Percentiles rank a stretch among this genome's conserved stretches.
These are phyloP conservation scores for Sistotremastrum suecicum DNA, from an alignment of 768 basidiomycete species.

Conservation along the genomic window DNA sequence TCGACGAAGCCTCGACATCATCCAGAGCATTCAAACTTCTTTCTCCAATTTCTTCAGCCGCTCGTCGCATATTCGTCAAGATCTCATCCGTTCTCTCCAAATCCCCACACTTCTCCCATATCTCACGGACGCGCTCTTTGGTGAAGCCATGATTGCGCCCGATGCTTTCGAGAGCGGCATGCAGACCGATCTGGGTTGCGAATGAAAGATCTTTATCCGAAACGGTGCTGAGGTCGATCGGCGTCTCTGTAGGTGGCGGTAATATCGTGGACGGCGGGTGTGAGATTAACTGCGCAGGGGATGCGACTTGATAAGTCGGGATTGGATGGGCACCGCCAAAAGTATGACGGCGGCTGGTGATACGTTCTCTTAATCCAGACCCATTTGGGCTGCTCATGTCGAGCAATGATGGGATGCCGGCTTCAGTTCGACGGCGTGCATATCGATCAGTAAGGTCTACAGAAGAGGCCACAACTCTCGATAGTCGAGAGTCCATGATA, in stretches of 20 bases:
- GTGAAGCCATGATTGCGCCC: constrained; percentile 31
- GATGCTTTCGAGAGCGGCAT: constrained; percentile 23
- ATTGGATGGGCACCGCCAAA: neutral
- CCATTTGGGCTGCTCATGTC: no score
- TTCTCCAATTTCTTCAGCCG: constrained; percentile 15
- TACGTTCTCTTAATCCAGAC: no score
- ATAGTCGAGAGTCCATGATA: no score
- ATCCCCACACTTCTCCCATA: constrained; percentile 21
- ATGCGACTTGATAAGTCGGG: neutral
- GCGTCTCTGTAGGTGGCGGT: constrained; percentile 2
- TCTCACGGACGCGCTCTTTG: constrained; percentile 24
- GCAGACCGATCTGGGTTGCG: constrained; percentile 16
- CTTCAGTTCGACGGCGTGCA: no score
- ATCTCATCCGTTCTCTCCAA: constrained; percentile 25
- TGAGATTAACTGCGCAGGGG: neutral
- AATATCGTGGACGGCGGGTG: neutral
- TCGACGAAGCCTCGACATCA: constrained; percentile 13
- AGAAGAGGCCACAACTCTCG: no score
- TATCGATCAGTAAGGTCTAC: no score
- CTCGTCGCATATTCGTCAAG: constrained; percentile 23
- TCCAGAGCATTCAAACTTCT: constrained; percentile 2
- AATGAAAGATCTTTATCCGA: constrained; percentile 4
- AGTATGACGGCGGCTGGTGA: neutral
- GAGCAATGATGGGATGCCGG: no score
- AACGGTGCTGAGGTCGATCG: neutral